Evolutionary conservation across 352 stramenopile species (phyloP).

Genomic region (Pythium scleroteichum): DNA sequence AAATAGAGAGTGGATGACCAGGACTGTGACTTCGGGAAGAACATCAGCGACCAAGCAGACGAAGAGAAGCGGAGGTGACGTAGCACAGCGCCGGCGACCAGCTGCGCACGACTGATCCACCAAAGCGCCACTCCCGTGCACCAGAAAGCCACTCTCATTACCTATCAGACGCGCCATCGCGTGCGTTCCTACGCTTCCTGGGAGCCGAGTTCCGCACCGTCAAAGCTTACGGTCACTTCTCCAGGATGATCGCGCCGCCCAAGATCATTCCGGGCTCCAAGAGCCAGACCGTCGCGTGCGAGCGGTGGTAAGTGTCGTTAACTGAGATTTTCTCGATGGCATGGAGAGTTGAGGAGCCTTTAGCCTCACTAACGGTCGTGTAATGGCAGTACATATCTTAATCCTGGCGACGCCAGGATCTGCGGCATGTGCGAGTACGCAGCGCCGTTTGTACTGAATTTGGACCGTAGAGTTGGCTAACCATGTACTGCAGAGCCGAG

Average conservation of each 20-base stretch:
- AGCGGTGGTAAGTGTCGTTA: conserved; percentile 47
- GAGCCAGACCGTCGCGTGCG: conserved; percentile 52
- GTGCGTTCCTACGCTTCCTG: not conserved
- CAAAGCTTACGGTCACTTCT: not conserved
- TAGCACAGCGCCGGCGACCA: not conserved
- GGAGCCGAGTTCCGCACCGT: not conserved
- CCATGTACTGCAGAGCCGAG: conserved; percentile 33
- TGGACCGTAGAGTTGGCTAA: not conserved
- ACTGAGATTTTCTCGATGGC: no score
- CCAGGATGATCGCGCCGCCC: conserved; percentile 21
- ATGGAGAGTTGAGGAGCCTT: no score
- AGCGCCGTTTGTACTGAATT: not conserved
- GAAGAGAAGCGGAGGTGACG: not conserved
- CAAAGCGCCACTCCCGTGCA: not conserved
- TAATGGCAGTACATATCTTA: conserved; percentile 64
- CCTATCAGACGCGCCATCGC: not conserved
- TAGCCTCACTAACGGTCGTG: not conserved
- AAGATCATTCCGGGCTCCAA: conserved; percentile 66
- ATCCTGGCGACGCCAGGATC: conserved; percentile 42
- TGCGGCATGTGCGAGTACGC: conserved; percentile 80
- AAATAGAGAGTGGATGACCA: conserved; percentile 18
- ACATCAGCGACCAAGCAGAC: conserved; percentile 8
- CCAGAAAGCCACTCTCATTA: not conserved
- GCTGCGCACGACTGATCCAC: not conserved
- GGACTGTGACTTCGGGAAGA: conserved; percentile 3